Evolutionary conservation across 2,329 filamentous ascomycete species (phyloP).

Genomic region (Polytolypa hystricis): DNA sequence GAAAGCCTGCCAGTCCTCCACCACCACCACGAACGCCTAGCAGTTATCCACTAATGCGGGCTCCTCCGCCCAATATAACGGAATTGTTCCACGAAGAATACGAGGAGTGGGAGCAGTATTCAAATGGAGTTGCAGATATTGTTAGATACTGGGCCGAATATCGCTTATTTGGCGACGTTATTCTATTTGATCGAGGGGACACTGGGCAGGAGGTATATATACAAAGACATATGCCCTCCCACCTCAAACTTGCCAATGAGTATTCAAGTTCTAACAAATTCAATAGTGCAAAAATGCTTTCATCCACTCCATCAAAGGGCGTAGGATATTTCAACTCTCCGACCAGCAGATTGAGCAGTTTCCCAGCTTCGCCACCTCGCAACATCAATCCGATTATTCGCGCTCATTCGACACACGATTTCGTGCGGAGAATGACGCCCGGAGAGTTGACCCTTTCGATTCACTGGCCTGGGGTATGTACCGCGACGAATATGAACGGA

Average conservation of each 20-base stretch:
- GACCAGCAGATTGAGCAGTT: not conserved
- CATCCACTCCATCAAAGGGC: constrained; percentile 6
- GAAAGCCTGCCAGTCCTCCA: not conserved
- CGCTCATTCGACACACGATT: constrained; percentile 5
- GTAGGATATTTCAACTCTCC: not conserved
- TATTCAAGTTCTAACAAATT: not conserved
- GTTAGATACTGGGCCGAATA: constrained; percentile 7
- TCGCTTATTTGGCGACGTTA: constrained; percentile 5
- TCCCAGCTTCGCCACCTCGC: constrained; percentile 5
- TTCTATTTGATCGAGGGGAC: constrained; percentile 5
- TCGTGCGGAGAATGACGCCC: constrained; percentile 7
- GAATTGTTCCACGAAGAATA: constrained; percentile 5
- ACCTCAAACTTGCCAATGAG: not conserved
- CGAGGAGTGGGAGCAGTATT: constrained; percentile 6
- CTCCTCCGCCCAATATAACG: constrained; percentile 1
- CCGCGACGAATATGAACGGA: constrained; percentile 6
- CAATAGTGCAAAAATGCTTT: constrained; percentile 8
- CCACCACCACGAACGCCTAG: not conserved
- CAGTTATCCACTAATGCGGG: not conserved
- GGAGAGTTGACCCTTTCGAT: constrained; percentile 5
- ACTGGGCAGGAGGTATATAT: constrained; percentile 3
- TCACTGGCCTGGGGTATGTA: constrained; percentile 6
- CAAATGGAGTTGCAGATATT: constrained; percentile 5
- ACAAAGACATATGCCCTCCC: not conserved
- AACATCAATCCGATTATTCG: not conserved